A percentile compares a stretch with the other conserved stretches of the same genome.
phyloP scores from a whole-genome alignment of 2,329 filamentous ascomycete genomes.

The Ophiobolus disseminans region DNA sequence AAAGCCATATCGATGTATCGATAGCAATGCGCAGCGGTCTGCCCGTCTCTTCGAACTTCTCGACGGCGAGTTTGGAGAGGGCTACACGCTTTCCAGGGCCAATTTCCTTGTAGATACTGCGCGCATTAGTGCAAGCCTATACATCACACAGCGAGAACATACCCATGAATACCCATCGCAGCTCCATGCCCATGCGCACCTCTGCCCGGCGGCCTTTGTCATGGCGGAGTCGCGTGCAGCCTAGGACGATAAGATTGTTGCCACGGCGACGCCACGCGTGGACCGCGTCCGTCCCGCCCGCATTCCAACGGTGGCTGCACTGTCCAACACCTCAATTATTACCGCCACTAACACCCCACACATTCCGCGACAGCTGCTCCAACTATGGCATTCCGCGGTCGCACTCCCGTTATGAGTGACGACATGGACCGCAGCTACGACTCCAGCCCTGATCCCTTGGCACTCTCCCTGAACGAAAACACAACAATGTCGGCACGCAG shows the following conservation, averaged over 20 bases:
- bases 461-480: slow-evolving; percentile 37
- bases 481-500: slow-evolving; percentile 27
- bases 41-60: slow-evolving; percentile 73
- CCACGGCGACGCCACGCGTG: slow-evolving; percentile 30
- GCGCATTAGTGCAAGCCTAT: slow-evolving; percentile 19
- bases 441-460: slow-evolving; percentile 49
- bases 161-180: slow-evolving; percentile 52
- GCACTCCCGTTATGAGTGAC: slow-evolving; percentile 23
- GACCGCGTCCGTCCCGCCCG: slow-evolving; percentile 9
- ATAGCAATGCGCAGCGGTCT: slow-evolving; percentile 86
- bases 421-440: slow-evolving; percentile 33
- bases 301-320: slow-evolving; percentile 21
- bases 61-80: slow-evolving; percentile 80
- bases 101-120: slow-evolving; percentile 88
- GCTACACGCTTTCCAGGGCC: slow-evolving; percentile 80
- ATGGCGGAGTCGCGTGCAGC: slow-evolving; percentile 20
- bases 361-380: slow-evolving; percentile 10
- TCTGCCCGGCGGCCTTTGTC: slow-evolving; percentile 15
- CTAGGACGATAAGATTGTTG: slow-evolving; percentile 41
- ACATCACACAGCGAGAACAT: slow-evolving; percentile 4
- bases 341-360: slow-evolving; percentile 17
- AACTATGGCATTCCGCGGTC: slow-evolving; percentile 35
- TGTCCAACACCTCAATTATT: slow-evolving; percentile 18
- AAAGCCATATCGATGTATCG: slow-evolving; percentile 97
- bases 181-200: slow-evolving; percentile 18